A percentile compares a stretch with the other conserved stretches of the same genome.
Evolutionary conservation across 257 asterid species (phyloP).

Genomic region (Cordia subcordata): DNA sequence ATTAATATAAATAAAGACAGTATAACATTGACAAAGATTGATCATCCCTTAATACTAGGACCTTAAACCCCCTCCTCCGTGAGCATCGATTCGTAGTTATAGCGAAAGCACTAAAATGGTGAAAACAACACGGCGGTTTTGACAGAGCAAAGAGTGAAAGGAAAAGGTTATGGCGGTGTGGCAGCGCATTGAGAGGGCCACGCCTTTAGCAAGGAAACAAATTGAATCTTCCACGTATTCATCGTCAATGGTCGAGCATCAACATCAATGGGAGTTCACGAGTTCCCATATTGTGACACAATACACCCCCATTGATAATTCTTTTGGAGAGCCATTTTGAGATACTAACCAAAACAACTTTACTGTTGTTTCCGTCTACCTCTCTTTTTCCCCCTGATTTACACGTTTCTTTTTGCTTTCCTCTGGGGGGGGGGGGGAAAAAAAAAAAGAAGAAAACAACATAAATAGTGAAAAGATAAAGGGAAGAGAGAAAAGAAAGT

Average conservation of each 20-base stretch:
- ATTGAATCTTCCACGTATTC: slow-evolving; percentile 16
- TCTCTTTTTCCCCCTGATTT: background rate
- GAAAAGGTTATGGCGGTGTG: background rate
- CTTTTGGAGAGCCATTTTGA: background rate
- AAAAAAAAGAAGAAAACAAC: background rate
- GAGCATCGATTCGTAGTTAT: too few species aligned
- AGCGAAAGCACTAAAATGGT: background rate
- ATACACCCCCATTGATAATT: too few species aligned
- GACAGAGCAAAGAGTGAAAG: background rate
- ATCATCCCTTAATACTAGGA: too few species aligned
- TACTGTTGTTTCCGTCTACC: background rate
- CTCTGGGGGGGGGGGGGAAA: too few species aligned
- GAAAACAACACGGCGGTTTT: background rate
- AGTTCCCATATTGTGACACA: slow-evolving; percentile 17
- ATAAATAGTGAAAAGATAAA: too few species aligned
- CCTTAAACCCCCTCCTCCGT: too few species aligned
- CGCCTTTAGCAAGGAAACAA: slow-evolving; percentile 17
- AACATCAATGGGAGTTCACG: slow-evolving; percentile 18
- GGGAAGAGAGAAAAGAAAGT: too few species aligned
- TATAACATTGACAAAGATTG: too few species aligned
- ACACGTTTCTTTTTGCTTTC: too few species aligned
- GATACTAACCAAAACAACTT: too few species aligned
- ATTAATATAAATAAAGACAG: too few species aligned
- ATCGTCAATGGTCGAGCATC: background rate
- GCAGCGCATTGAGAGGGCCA: slow-evolving; percentile 12